Evolutionary conservation across 139 green algal genomes (phyloP).

Genomic region (Auxenochlorella pyrenoidosa): DNA sequence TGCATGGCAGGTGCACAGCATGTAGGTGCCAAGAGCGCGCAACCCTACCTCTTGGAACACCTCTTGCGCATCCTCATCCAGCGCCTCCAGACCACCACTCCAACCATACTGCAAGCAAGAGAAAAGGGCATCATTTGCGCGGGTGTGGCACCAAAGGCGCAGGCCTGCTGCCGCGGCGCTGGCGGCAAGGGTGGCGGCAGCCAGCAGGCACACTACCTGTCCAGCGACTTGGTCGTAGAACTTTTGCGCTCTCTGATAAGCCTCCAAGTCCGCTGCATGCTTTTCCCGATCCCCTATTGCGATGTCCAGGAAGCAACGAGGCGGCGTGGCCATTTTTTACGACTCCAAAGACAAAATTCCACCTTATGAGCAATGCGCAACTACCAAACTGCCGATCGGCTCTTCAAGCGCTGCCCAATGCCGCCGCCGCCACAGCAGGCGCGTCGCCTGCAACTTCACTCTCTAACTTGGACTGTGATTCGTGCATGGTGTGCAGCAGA

Average conservation of each 20-base stretch:
- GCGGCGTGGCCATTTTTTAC: background rate
- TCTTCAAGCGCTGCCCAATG: too few species aligned
- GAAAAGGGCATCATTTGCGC: background rate
- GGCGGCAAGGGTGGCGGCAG: background rate
- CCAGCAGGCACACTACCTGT: background rate
- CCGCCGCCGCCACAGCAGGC: too few species aligned
- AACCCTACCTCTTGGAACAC: constrained; percentile 46
- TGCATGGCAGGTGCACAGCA: too few species aligned
- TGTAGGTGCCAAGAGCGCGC: too few species aligned
- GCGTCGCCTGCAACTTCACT: too few species aligned
- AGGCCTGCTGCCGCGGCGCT: background rate
- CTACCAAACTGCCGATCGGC: background rate
- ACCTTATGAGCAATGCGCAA: background rate
- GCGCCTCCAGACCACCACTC: constrained; percentile 13
- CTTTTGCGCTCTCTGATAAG: constrained; percentile 45
- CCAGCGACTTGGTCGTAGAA: background rate
- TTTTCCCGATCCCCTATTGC: constrained; percentile 62
- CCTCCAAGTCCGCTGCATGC: constrained; percentile 32
- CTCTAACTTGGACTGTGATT: too few species aligned
- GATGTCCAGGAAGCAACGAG: constrained; percentile 63
- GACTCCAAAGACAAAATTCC: background rate
- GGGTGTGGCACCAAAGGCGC: background rate
- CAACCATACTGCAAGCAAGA: constrained; percentile 64
- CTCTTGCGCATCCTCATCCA: constrained; percentile 57
- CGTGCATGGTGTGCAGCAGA: too few species aligned